Evolutionary conservation across 2,329 filamentous ascomycete genomes (phyloP).

Genomic region (Harringtonia aguacate): DNA sequence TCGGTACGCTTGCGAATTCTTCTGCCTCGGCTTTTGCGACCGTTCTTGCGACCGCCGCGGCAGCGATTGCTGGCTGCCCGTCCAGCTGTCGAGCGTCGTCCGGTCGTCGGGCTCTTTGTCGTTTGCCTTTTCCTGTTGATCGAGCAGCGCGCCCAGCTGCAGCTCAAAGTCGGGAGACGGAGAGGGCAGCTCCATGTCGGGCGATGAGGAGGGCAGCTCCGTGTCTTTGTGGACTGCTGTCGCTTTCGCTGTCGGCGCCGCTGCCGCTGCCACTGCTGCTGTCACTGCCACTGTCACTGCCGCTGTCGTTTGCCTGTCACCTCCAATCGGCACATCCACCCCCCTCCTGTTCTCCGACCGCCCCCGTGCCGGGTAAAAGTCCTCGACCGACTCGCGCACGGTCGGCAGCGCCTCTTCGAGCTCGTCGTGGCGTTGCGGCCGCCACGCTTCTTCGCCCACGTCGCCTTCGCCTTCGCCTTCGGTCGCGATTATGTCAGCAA

Average conservation of each 20-base stretch:
- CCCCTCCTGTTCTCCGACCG: conserved; percentile 4
- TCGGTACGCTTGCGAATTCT: background rate
- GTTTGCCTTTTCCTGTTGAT: background rate
- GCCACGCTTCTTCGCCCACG: conserved; percentile 37
- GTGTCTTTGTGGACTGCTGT: no score
- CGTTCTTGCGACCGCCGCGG: conserved; percentile 4
- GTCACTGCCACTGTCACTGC: background rate
- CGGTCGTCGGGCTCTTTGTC: background rate
- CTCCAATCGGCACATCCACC: no score
- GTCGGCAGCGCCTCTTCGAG: conserved; percentile 52
- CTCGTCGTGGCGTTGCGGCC: conserved; percentile 21
- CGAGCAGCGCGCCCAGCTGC: conserved; percentile 1
- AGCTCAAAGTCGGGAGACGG: conserved; percentile 7
- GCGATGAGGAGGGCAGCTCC: no score
- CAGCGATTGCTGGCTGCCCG: background rate
- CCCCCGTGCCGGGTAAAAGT: conserved; percentile 55
- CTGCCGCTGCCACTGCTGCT: no score
- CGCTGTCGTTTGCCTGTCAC: background rate
- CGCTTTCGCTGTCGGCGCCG: no score
- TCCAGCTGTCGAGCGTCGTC: background rate
- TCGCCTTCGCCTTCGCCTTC: conserved; percentile 31
- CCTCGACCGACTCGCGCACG: conserved; percentile 71
- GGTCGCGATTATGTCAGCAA: conserved; percentile 45
- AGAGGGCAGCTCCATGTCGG: background rate
- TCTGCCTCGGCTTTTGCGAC: background rate